Percentiles rank a stretch among this genome's conserved stretches.
Conservation (phyloP, 176 grass and related monocot genomes). For the Oryza meyeriana region DNA sequence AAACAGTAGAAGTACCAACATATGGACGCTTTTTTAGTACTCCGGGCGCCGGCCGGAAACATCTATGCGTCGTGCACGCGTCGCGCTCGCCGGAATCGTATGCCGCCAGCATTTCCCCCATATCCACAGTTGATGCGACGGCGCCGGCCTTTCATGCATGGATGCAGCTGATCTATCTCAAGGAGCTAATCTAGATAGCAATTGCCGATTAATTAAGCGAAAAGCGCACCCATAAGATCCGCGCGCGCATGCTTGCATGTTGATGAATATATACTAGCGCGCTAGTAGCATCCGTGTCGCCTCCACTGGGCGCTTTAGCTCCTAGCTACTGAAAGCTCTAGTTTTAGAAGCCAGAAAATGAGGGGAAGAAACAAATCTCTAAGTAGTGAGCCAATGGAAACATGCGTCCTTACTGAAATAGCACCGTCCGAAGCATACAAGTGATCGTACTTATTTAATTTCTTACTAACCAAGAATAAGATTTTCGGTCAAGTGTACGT, state of each 20-base stretch:
- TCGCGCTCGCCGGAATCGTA: background rate
- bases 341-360: background rate
- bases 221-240: background rate
- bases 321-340: background rate
- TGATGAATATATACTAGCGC: background rate
- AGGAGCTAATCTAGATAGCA: background rate
- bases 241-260: background rate
- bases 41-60: background rate
- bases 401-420: background rate
- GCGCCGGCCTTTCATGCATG: background rate
- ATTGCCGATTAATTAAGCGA: background rate
- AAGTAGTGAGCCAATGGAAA: background rate
- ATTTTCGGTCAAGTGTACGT: background rate
- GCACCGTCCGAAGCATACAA: background rate
- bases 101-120: background rate
- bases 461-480: background rate
- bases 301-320: background rate
- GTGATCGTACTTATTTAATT: background rate
- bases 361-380: background rate
- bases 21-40: background rate
- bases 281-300: background rate
- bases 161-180: background rate
- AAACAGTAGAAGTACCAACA: too few relatives aligned
- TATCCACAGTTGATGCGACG: background rate
- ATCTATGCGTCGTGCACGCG: background rate